A percentile compares a stretch with the other conserved stretches of the same genome.
Evolutionary conservation across 139 green algal species (phyloP).

Genomic region (Trebouxia sp.): DNA sequence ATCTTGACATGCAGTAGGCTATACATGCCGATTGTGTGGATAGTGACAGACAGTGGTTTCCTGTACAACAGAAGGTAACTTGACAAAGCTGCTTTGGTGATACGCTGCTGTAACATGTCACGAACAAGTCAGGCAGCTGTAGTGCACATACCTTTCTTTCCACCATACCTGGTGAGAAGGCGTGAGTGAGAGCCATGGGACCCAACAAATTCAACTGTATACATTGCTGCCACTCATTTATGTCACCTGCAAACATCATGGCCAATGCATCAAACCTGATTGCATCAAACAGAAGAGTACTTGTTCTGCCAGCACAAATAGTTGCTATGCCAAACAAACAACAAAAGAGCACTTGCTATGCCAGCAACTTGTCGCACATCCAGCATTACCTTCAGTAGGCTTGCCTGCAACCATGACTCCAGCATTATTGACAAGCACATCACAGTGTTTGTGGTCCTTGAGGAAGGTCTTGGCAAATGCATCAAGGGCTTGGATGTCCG

Average conservation of each 20-base stretch:
- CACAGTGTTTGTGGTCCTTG: slow-evolving; percentile 32
- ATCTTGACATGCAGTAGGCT: too few species aligned
- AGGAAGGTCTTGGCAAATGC: slow-evolving; percentile 38
- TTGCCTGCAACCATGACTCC: slow-evolving; percentile 20
- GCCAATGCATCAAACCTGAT: too few species aligned
- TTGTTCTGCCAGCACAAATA: too few species aligned
- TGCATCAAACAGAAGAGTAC: too few species aligned
- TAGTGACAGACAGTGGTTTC: too few species aligned
- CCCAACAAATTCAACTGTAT: slow-evolving; percentile 41
- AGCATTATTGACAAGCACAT: slow-evolving; percentile 58
- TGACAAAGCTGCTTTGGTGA: not conserved
- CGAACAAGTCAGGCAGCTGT: not conserved
- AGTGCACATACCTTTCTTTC: slow-evolving; percentile 30
- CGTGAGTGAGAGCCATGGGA: slow-evolving; percentile 49
- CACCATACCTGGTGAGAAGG: slow-evolving; percentile 45
- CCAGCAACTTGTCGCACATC: too few species aligned
- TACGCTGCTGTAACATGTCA: not conserved
- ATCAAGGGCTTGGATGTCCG: slow-evolving; percentile 30
- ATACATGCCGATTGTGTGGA: too few species aligned
- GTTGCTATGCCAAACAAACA: too few species aligned
- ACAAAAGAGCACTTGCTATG: too few species aligned
- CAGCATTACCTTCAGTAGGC: slow-evolving; percentile 1
- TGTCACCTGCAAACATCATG: slow-evolving; percentile 19
- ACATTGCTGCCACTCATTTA: slow-evolving; percentile 27
- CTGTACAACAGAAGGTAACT: too few species aligned